Conservation (phyloP, 768 basidiomycete genomes). For the Boletus huronensis region DNA sequence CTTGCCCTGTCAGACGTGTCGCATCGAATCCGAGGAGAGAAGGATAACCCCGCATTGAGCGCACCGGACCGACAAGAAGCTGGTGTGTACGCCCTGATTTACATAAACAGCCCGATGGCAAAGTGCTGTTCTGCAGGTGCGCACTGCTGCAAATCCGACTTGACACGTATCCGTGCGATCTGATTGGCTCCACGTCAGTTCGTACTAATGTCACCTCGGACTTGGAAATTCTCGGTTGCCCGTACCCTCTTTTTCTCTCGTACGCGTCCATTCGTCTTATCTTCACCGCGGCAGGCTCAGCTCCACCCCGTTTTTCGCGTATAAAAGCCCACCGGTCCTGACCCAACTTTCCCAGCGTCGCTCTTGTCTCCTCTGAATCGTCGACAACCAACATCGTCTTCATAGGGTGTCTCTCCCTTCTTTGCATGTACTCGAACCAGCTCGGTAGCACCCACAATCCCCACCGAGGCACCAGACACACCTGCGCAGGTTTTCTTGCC, state of each 20-base stretch:
- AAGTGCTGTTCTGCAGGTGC: not conserved
- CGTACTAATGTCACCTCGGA: conserved; percentile 14
- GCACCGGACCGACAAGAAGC: not conserved
- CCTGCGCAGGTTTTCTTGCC: conserved; percentile 64
- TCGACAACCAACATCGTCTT: conserved; percentile 8
- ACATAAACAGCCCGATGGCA: not conserved
- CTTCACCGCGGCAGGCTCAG: not conserved
- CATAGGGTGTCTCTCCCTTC: conserved; percentile 36
- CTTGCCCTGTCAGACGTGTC: not conserved
- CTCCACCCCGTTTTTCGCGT: conserved; percentile 22
- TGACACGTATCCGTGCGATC: not conserved
- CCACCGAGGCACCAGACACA: conserved; percentile 84
- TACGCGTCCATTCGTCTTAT: not conserved
- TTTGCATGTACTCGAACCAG: conserved; percentile 95
- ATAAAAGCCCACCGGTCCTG: conserved; percentile 22
- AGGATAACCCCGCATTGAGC: not conserved
- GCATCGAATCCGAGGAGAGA: not conserved
- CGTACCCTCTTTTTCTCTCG: conserved; percentile 16
- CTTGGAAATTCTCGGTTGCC: conserved; percentile 11
- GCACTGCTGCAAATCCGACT: not conserved
- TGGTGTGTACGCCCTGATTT: not conserved
- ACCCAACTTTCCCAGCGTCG: not conserved
- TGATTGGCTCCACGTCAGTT: conserved; percentile 15
- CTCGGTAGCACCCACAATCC: conserved; percentile 87
- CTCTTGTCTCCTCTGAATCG: not conserved